Evolutionary conservation across 192 early-diverging fungal species (phyloP).

Genomic region (Jimgerdemannia flammicorona): DNA sequence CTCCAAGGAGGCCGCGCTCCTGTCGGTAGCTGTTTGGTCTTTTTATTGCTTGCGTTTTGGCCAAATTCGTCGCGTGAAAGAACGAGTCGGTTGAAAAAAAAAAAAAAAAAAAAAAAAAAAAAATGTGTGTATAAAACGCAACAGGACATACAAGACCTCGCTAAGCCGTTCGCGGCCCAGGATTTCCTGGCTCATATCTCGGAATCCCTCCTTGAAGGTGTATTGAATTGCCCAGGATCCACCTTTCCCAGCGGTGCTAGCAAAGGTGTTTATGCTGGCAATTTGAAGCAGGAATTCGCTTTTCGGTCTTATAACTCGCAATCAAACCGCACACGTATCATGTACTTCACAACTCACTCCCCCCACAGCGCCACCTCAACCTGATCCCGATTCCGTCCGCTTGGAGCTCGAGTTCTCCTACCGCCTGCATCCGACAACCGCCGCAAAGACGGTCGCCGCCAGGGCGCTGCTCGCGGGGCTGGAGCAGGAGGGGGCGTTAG

Average conservation of each 20-base stretch:
- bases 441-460: background rate
- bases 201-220: background rate
- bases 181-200: background rate
- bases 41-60: no score
- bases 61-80: no score
- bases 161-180: background rate
- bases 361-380: background rate
- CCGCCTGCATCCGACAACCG: background rate
- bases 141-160: background rate
- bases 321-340: background rate
- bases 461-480: background rate
- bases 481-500: background rate
- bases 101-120: no score
- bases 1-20: no score
- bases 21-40: no score
- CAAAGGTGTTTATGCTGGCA: no score
- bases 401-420: background rate
- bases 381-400: background rate
- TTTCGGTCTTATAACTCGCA: no score
- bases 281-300: no score
- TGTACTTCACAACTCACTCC: background rate
- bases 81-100: no score
- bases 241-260: background rate
- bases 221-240: background rate
- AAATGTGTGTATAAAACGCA: background rate